Evolutionary conservation across 2,329 filamentous ascomycete species (phyloP).

Genomic region (Colletotrichum echinochloae): DNA sequence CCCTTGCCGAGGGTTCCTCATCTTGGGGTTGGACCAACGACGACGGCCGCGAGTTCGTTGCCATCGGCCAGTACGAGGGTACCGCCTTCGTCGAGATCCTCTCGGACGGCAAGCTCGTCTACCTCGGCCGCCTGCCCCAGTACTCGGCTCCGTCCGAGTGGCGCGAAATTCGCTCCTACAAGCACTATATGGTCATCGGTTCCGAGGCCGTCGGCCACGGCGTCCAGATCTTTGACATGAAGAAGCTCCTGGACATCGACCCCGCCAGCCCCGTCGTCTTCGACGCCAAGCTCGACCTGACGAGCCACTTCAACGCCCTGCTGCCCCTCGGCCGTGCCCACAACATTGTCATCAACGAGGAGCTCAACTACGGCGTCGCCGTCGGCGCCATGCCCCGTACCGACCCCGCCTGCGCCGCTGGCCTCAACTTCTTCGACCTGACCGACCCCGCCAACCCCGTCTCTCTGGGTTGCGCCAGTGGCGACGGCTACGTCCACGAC

Average conservation of each 20-base stretch:
- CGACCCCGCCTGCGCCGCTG: slow-evolving; percentile 57
- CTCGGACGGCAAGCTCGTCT: slow-evolving; percentile 55
- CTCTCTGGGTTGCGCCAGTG: slow-evolving; percentile 63
- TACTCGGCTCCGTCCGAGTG: slow-evolving; percentile 44
- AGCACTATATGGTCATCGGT: slow-evolving; percentile 54
- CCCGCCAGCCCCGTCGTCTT: slow-evolving; percentile 52
- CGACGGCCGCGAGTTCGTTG: slow-evolving; percentile 59
- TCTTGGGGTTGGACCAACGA: slow-evolving; percentile 62
- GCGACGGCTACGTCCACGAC: slow-evolving; percentile 71
- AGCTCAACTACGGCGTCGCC: slow-evolving; percentile 60
- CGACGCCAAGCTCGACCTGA: slow-evolving; percentile 47
- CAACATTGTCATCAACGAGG: slow-evolving; percentile 63
- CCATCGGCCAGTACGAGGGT: slow-evolving; percentile 58
- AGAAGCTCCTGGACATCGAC: slow-evolving; percentile 61
- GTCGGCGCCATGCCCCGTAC: slow-evolving; percentile 55
- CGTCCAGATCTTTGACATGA: slow-evolving; percentile 73
- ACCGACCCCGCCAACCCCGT: slow-evolving; percentile 64
- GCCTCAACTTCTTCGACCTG: slow-evolving; percentile 70
- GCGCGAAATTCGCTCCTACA: slow-evolving; percentile 52
- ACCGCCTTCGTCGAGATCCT: slow-evolving; percentile 60
- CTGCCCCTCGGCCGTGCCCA: slow-evolving; percentile 50
- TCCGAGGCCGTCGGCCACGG: slow-evolving; percentile 61
- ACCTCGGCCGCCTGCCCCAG: slow-evolving; percentile 54
- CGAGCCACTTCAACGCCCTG: slow-evolving; percentile 49
- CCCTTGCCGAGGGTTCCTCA: slow-evolving; percentile 50